phyloP scores from a whole-genome alignment of 371 early-diverging fungal species.

The Mortierella sp. region DNA sequence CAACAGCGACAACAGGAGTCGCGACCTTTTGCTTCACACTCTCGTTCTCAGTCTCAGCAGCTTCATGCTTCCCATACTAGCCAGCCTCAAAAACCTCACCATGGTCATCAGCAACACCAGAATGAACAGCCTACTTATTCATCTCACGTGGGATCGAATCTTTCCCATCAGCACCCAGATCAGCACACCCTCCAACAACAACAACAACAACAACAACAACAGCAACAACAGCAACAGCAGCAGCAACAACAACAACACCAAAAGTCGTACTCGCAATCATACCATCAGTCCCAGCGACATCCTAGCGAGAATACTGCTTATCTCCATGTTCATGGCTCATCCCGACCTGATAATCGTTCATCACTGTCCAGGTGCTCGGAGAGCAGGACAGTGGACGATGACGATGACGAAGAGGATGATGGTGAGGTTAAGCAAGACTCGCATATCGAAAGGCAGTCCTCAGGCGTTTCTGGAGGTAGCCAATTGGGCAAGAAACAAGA shows the following conservation, averaged over 20 bases:
- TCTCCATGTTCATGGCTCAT: neutral
- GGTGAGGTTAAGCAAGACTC: conserved; percentile 32
- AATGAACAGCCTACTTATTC: neutral
- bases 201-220: conserved; percentile 5
- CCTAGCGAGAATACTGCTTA: neutral
- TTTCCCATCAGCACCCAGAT: conserved; percentile 3
- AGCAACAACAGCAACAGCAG: neutral
- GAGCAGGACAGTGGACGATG: conserved; percentile 21
- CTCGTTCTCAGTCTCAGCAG: neutral
- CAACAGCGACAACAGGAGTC: conserved; percentile 1
- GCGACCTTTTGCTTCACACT: neutral
- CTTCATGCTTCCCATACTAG: neutral
- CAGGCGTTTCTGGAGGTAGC: neutral
- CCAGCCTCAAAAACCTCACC: conserved; percentile 6
- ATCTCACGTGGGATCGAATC: neutral
- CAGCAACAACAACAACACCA: neutral
- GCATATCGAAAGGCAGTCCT: neutral
- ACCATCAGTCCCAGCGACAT: neutral
- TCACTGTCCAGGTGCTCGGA: conserved; percentile 9
- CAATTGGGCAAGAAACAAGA: conserved; percentile 5
- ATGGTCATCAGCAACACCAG: neutral
- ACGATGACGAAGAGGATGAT: conserved; percentile 43
- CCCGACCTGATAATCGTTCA: conserved; percentile 3
- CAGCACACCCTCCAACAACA: neutral
- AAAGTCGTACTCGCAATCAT: neutral